phyloP scores from a whole-genome alignment of 805 yeast species.

The Metschnikowia gelsemii region DNA sequence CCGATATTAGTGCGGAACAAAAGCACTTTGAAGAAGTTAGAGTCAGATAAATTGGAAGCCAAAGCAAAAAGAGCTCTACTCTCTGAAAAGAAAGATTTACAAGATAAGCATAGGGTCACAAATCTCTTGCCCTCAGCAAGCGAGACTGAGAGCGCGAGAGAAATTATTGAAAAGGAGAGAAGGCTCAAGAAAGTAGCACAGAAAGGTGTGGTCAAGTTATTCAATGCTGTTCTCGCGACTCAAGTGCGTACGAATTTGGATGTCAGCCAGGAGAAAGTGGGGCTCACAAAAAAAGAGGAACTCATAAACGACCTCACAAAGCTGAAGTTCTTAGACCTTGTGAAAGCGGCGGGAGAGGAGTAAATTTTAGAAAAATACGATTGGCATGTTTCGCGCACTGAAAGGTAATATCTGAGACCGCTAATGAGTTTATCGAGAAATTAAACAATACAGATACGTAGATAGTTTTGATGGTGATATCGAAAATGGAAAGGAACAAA shows the following conservation, averaged over 20 bases:
- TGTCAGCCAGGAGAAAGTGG: conserved; percentile 44
- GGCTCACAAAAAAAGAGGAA: conserved; percentile 53
- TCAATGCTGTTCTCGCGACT: conserved; percentile 78
- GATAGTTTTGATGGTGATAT: too few relatives aligned
- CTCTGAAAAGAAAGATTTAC: conserved; percentile 66
- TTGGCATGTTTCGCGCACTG: background rate
- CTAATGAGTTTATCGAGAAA: background rate
- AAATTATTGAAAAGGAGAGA: conserved; percentile 63
- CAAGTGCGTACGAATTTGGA: conserved; percentile 62
- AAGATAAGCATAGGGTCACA: conserved; percentile 65
- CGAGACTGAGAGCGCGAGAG: conserved; percentile 56
- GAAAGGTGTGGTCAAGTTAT: conserved; percentile 80
- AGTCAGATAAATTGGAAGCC: conserved; percentile 75
- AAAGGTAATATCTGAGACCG: too few relatives aligned
- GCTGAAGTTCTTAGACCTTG: conserved; percentile 85
- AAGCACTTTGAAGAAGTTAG: conserved; percentile 65
- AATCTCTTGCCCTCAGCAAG: conserved; percentile 64
- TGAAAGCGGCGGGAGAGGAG: conserved; percentile 67
- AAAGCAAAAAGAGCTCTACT: conserved; percentile 73
- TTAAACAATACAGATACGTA: too few relatives aligned
- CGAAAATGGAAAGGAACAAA: too few relatives aligned
- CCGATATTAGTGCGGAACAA: conserved; percentile 90
- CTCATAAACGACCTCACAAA: conserved; percentile 78
- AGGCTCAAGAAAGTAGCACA: conserved; percentile 78
- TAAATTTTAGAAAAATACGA: background rate